Conservation (phyloP, 2,329 filamentous ascomycete genomes). For the Aspergillus sp. region DNA sequence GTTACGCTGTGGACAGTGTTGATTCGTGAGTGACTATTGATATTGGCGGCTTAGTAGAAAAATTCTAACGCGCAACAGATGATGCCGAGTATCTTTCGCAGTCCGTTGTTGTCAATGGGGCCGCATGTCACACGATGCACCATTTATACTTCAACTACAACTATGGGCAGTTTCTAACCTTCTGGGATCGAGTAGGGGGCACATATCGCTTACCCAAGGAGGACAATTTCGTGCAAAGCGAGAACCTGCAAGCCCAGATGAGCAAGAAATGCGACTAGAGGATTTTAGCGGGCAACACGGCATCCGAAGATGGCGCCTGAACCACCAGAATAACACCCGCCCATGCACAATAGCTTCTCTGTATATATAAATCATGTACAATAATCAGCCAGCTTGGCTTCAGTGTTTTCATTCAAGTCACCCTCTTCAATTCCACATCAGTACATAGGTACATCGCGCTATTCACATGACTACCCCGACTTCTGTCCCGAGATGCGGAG, state of each 20-base stretch:
- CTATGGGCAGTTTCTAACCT: conserved; percentile 91
- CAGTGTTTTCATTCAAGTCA: neutral
- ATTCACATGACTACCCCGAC: neutral
- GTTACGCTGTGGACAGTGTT: conserved; percentile 97
- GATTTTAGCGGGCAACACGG: neutral
- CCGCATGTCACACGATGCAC: conserved; percentile 94
- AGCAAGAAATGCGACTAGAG: neutral
- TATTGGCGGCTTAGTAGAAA: neutral
- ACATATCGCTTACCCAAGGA: conserved; percentile 51
- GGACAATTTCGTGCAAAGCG: conserved; percentile 9
- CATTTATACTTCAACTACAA: conserved; percentile 90
- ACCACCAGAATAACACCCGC: neutral
- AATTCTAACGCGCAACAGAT: conserved; percentile 46
- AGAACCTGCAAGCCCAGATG: neutral
- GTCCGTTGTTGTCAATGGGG: conserved; percentile 85
- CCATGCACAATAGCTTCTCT: neutral
- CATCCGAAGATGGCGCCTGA: neutral
- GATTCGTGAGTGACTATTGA: conserved; percentile 58
- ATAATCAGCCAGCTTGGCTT: neutral
- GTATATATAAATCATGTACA: neutral
- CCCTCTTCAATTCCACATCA: neutral
- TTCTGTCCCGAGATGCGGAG: conserved; percentile 26
- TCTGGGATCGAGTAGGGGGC: conserved; percentile 86
- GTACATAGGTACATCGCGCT: neutral
- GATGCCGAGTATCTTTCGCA: conserved; percentile 92